Percentiles rank a stretch among this genome's conserved stretches.
Conservation (phyloP, 2,329 filamentous ascomycete genomes). For the Hypoxylon sp. region DNA sequence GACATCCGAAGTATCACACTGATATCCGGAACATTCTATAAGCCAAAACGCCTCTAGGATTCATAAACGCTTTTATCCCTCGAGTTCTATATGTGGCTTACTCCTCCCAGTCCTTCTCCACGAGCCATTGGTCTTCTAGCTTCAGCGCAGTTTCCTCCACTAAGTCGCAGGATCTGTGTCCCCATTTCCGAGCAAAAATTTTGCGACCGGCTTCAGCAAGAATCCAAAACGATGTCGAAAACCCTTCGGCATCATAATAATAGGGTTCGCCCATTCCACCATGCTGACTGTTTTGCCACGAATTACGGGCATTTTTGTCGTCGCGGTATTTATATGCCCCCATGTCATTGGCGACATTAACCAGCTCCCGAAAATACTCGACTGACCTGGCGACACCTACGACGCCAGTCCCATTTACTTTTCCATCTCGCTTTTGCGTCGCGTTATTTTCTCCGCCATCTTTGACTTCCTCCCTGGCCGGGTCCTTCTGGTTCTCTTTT, state of each 20-base stretch:
- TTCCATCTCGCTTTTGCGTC: constrained; percentile 28
- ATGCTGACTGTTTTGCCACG: constrained; percentile 67
- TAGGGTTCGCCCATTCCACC: constrained; percentile 69
- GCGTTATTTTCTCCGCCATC: constrained; percentile 32
- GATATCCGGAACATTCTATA: neutral
- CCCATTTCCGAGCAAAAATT: constrained; percentile 55
- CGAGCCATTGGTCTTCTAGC: constrained; percentile 51
- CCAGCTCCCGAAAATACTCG: constrained; percentile 52
- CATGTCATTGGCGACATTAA: constrained; percentile 53
- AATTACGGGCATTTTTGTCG: constrained; percentile 59
- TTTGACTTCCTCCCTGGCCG: constrained; percentile 39
- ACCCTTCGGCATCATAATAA: constrained; percentile 64
- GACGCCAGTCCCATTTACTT: constrained; percentile 28
- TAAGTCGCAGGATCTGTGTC: constrained; percentile 50
- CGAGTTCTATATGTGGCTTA: neutral
- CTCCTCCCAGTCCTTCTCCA: constrained; percentile 53
- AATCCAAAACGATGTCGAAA: constrained; percentile 61
- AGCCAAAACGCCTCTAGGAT: neutral
- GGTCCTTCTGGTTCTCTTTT: constrained; percentile 45
- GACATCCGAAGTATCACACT: constrained; percentile 11
- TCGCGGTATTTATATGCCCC: constrained; percentile 51
- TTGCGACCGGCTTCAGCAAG: constrained; percentile 63
- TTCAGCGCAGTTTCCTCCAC: constrained; percentile 49
- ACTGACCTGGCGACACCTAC: constrained; percentile 46
- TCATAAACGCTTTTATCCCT: neutral